Conservation (phyloP, 805 yeast genomes). For the Candida ulmi region DNA sequence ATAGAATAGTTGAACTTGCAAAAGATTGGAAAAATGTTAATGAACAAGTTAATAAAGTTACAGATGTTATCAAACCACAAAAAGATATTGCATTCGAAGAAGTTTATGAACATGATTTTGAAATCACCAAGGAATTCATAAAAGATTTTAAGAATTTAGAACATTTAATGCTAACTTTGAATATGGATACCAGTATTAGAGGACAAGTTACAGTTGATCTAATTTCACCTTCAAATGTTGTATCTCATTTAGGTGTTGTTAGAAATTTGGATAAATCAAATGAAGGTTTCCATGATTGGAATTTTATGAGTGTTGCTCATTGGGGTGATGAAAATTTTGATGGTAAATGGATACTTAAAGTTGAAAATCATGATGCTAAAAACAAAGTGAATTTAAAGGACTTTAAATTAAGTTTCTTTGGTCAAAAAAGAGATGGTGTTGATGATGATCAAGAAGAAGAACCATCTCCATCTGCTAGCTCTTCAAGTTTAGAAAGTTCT, state of each 20-base stretch:
- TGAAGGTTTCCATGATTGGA: conserved; percentile 75
- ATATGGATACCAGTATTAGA: conserved; percentile 56
- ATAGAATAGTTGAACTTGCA: conserved; percentile 65
- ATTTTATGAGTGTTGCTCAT: conserved; percentile 95
- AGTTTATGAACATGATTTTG: conserved; percentile 31
- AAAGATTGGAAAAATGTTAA: conserved; percentile 76
- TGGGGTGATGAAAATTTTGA: conserved; percentile 87
- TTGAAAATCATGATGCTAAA: conserved; percentile 37
- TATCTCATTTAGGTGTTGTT: conserved; percentile 65
- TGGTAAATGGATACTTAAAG: conserved; percentile 81
- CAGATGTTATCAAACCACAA: conserved; percentile 26
- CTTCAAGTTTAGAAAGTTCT: not conserved
- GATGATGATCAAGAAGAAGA: conserved; percentile 28
- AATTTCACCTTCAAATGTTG: conserved; percentile 69
- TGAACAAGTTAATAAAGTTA: conserved; percentile 77
- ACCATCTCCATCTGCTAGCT: conserved; percentile 6
- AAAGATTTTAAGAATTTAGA: conserved; percentile 68
- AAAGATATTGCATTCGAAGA: conserved; percentile 18
- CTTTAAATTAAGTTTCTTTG: conserved; percentile 82
- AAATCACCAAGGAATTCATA: conserved; percentile 44
- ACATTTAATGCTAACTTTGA: conserved; percentile 79
- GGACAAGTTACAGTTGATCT: conserved; percentile 67
- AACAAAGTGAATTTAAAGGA: conserved; percentile 40
- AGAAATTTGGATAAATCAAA: conserved; percentile 53
- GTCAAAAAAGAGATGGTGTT: conserved; percentile 55